phyloP scores from a whole-genome alignment of 2,329 filamentous ascomycete species.

The Plectosphaerella cucumerina region DNA sequence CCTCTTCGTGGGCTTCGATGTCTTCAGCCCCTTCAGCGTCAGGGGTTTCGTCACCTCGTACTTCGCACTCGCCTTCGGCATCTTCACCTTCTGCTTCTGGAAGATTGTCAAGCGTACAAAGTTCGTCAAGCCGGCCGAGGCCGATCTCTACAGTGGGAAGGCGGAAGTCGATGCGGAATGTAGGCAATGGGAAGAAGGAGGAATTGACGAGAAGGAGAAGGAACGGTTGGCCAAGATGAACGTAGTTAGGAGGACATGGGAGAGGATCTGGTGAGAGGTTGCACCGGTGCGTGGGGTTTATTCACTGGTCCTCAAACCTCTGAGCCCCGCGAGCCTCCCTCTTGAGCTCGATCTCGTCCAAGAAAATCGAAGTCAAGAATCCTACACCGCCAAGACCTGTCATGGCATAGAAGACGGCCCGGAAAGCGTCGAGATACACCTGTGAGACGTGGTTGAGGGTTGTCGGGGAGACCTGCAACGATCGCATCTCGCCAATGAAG shows the following conservation, averaged over 20 bases:
- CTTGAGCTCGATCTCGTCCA: constrained; percentile 5
- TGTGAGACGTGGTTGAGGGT: background rate
- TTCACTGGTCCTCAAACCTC: constrained; percentile 1
- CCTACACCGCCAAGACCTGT: constrained; percentile 4
- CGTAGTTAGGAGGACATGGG: constrained; percentile 30
- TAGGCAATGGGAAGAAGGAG: constrained; percentile 37
- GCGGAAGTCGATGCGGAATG: constrained; percentile 60
- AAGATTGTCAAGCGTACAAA: constrained; percentile 54
- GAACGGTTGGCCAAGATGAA: constrained; percentile 29
- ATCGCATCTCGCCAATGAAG: constrained; percentile 11
- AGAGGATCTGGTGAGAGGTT: constrained; percentile 34
- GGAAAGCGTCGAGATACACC: constrained; percentile 4
- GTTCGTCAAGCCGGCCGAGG: constrained; percentile 48
- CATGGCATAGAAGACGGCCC: constrained; percentile 5
- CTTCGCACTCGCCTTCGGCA: constrained; percentile 48
- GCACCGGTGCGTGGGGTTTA: background rate
- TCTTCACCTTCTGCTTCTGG: constrained; percentile 59
- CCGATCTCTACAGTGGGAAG: constrained; percentile 59
- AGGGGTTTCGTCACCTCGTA: constrained; percentile 50
- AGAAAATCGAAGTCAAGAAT: constrained; percentile 3
- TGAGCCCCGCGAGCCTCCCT: constrained; percentile 6
- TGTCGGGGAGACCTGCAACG: constrained; percentile 2
- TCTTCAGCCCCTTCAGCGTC: constrained; percentile 45
- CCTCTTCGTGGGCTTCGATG: constrained; percentile 53
- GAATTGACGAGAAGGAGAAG: constrained; percentile 40